These are phyloP conservation scores for Cadophora luteo-olivacea DNA, from an alignment of 2,329 filamentous ascomycete species.

Conservation along the genomic window DNA sequence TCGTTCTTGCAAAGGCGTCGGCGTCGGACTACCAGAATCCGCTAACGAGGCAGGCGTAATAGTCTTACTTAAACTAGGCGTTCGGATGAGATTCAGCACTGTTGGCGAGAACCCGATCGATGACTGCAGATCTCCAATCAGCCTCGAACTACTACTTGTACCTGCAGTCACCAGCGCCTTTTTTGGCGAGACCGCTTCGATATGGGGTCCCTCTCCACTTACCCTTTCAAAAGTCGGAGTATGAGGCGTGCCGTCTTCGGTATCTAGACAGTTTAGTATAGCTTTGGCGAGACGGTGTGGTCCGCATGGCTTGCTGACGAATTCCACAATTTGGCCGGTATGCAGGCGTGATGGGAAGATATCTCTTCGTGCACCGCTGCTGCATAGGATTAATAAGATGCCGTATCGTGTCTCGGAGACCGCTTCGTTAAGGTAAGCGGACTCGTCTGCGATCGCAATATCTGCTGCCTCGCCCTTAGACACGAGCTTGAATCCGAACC, in stretches of 20 bases:
- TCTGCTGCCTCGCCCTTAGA: slow-evolving; percentile 21
- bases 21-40: background rate
- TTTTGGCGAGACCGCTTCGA: slow-evolving; percentile 18
- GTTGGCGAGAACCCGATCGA: slow-evolving; percentile 36
- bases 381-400: slow-evolving; percentile 34
- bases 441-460: slow-evolving; percentile 37
- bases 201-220: slow-evolving; percentile 22
- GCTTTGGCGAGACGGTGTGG: slow-evolving; percentile 39
- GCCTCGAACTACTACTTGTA: slow-evolving; percentile 26
- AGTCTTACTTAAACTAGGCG: slow-evolving; percentile 3
- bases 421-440: slow-evolving; percentile 25
- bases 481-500: slow-evolving; percentile 32
- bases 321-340: slow-evolving; percentile 32
- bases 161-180: slow-evolving; percentile 27
- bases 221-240: slow-evolving; percentile 18
- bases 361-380: slow-evolving; percentile 30
- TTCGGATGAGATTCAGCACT: slow-evolving; percentile 19
- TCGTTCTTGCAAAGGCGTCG: background rate
- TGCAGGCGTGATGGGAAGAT: slow-evolving; percentile 29
- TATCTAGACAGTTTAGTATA: slow-evolving; percentile 36
- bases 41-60: background rate
- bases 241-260: slow-evolving; percentile 27
- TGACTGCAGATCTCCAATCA: slow-evolving; percentile 34
- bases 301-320: slow-evolving; percentile 37
- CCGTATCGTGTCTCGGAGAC: slow-evolving; percentile 20